These are phyloP conservation scores for Trichodelitschia bisporula DNA, from an alignment of 495 filamentous ascomycete species.

Conservation along the genomic window DNA sequence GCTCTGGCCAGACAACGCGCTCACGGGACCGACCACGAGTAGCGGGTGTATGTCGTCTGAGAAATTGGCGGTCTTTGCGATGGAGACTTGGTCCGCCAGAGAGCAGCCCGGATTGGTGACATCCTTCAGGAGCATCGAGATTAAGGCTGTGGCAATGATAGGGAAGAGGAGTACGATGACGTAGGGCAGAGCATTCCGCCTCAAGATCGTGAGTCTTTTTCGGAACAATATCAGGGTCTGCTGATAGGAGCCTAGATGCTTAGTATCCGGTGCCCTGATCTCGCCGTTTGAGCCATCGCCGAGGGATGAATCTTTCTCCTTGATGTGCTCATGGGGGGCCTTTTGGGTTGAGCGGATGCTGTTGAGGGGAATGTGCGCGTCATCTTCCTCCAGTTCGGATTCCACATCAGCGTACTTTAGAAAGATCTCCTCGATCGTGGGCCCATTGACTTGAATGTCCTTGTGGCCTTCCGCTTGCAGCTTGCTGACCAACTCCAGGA, in stretches of 20 bases:
- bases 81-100: constrained; percentile 18
- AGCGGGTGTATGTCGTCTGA: background rate
- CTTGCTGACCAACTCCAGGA: constrained; percentile 32
- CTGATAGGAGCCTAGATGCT: too few relatives aligned
- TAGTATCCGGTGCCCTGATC: too few relatives aligned
- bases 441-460: constrained; percentile 57
- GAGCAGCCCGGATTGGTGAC: constrained; percentile 32
- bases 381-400: constrained; percentile 14
- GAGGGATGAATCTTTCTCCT: too few relatives aligned
- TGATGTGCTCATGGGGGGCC: too few relatives aligned
- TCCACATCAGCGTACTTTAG: constrained; percentile 53
- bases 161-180: constrained; percentile 34
- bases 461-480: constrained; percentile 35
- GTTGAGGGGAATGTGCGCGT: background rate
- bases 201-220: constrained; percentile 54
- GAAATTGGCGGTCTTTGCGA: constrained; percentile 18
- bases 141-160: constrained; percentile 36
- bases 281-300: too few relatives aligned
- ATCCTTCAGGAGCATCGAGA: constrained; percentile 40
- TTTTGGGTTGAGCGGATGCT: background rate
- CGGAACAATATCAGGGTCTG: constrained; percentile 52
- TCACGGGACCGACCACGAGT: constrained; percentile 2
- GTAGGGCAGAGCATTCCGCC: constrained; percentile 51
- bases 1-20: constrained; percentile 20
- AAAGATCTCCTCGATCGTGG: constrained; percentile 76